Evolutionary conservation across 2,329 filamentous ascomycete genomes (phyloP), one percentile per base, ranked within the genome.

Genomic region (Diaporthe sp.): DNA sequence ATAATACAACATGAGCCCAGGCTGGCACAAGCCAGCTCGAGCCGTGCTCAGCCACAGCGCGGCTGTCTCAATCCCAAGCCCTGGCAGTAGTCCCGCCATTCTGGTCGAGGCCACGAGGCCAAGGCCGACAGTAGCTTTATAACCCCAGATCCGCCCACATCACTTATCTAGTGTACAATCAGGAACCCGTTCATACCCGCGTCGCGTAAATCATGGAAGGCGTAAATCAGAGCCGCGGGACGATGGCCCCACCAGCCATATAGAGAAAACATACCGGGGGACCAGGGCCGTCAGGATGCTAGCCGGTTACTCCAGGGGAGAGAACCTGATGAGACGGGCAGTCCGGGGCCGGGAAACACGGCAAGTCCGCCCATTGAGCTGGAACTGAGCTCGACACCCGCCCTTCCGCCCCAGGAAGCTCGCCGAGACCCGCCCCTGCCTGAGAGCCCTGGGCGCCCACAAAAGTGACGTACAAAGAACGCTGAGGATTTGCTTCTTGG

Each of bases 301-400:
- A 17, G 40, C 42, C 30, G 13, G 42, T 22, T 67, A n/a, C 33
- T 42, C 33, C n/a, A 38, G 64, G 47, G 22, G 33, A 28, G n/a
- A 28, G 35, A 47, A 40, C 4, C 15, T 40, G 45, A 12, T 67
- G 22, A 10, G n/a, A 25, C 64, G 64, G 47, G 15, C 33, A 38
- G 47, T 52, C 47, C 64, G 64, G 64, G 33, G 22, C 30, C 64
- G 64, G 64, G 64, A 54, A 54, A 19, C 13, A 68, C 64, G 64
- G 64, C 64, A 54, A 68, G 33, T 13, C 64, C 64, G 64, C 64
- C 64, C 47, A 28, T 22, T 15, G n/a, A 40, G 47, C 47, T 54
- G 22, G 15, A 22, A 13, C n/a, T 30, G 25, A 45, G 25, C 64
- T 52, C 22, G 30, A 38, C 30, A 33, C 30, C 64, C 45, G 33